These are phyloP conservation scores for Exutisphaerella laricina DNA, from an alignment of 2,329 filamentous ascomycete species.

Conservation along the genomic window DNA sequence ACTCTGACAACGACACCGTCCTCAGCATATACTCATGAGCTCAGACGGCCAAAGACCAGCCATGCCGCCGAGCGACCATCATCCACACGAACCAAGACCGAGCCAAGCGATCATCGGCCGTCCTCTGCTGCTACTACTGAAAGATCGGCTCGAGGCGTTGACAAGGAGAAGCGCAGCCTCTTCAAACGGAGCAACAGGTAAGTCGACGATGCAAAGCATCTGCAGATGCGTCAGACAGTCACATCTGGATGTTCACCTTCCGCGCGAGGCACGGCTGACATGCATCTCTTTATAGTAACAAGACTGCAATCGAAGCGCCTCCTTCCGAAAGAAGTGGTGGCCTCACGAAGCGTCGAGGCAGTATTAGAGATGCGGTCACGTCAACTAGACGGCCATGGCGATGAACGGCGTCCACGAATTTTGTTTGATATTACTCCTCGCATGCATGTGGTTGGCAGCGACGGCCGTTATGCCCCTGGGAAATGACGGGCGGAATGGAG, in stretches of 20 bases:
- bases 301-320: constrained; percentile 1
- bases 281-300: too few relatives aligned
- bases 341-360: constrained; percentile 18
- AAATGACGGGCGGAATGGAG: too few relatives aligned
- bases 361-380: constrained; percentile 22
- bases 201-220: too few relatives aligned
- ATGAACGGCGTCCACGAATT: not conserved
- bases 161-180: constrained; percentile 14
- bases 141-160: not conserved
- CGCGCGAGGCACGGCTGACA: too few relatives aligned
- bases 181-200: constrained; percentile 21
- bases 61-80: constrained; percentile 13
- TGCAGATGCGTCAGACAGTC: too few relatives aligned
- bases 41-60: constrained; percentile 20
- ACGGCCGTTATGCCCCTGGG: too few relatives aligned
- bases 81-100: constrained; percentile 18
- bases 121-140: constrained; percentile 13
- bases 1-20: constrained; percentile 20
- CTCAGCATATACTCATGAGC: constrained; percentile 16
- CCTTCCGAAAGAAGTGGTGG: not conserved
- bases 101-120: constrained; percentile 11
- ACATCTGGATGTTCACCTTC: too few relatives aligned
- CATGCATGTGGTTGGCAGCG: too few relatives aligned
- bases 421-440: too few relatives aligned
- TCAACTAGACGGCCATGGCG: constrained; percentile 19